These are phyloP conservation scores for Nicotiana attenuata DNA, from an alignment of 257 asterid genomes.

Conservation along the genomic window DNA sequence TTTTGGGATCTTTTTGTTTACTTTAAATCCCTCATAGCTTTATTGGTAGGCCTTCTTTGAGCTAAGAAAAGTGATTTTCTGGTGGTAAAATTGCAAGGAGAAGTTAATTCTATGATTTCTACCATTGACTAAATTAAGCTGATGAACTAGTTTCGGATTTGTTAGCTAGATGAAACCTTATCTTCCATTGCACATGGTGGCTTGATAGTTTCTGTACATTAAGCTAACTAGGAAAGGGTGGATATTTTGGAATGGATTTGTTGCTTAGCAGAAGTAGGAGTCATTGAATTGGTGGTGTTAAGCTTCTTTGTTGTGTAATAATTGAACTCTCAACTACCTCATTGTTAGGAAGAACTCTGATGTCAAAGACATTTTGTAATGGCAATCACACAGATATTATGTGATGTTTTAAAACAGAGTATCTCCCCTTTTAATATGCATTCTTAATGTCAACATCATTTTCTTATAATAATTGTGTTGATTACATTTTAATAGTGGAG, in stretches of 20 bases:
- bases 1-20: background rate
- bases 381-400: background rate
- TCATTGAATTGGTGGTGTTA: background rate
- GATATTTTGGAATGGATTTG: background rate
- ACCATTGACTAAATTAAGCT: background rate
- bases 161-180: background rate
- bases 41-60: background rate
- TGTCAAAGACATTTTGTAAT: background rate
- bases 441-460: background rate
- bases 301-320: background rate
- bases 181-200: background rate
- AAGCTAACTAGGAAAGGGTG: background rate
- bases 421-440: background rate
- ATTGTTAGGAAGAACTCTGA: background rate
- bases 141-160: background rate
- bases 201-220: background rate
- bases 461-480: background rate
- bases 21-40: background rate
- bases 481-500: background rate
- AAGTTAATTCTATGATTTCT: background rate
- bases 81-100: background rate
- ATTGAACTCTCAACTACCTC: background rate
- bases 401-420: background rate
- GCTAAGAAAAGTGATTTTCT: background rate
- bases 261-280: background rate